Evolutionary conservation across 257 asterid genomes (phyloP), one percentile per base, ranked within the genome.

Genomic region (Rhazya stricta): DNA sequence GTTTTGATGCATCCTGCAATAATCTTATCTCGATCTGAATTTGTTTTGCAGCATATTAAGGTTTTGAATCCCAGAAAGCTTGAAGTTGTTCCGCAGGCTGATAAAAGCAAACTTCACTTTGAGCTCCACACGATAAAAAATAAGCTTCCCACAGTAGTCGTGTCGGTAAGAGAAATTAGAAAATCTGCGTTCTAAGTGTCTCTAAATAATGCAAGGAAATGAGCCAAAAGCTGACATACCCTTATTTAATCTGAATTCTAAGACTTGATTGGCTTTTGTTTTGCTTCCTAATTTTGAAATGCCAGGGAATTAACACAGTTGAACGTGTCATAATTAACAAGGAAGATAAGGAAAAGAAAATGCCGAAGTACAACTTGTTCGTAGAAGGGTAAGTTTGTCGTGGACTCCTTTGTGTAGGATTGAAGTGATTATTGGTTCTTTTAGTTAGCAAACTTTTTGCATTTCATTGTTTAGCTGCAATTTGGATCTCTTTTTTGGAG

Each of bases 291-390:
- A 34, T 45, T 77, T 16, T 78, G 82, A 67, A 46, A 70, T 66
- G 79, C 58, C 89, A 94, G 98, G 98, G 98, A 73, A 89, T 94
- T 74, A 77, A 68, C 63, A 78, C 94, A n/a, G 91, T 92, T 76
- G 97, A 90, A 76, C 96, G 97, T 54, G 97, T 86, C 70, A 89
- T 94, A 72, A 88, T 94, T 70, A 89, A 89, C 80, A 90, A 84
- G 62, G 83, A 84, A 45, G 79, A 62, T 66, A 74, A 67, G 73
- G 88, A 85, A 76, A 37, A 72, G 69, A 70, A 36, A 25, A 13
- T 25, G 68, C 58, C 81, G 37, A 79, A 58, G 79, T 80, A 88
- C 85, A 85, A 83, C 81, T 81, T 94, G 85, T 84, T 94, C 56
- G 97, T 90, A 29, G 98, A 94, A 88, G 98, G 98, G 98, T 94